Conservation (phyloP, 139 green algal species). For the Deuterostichococcus epilithicus region DNA sequence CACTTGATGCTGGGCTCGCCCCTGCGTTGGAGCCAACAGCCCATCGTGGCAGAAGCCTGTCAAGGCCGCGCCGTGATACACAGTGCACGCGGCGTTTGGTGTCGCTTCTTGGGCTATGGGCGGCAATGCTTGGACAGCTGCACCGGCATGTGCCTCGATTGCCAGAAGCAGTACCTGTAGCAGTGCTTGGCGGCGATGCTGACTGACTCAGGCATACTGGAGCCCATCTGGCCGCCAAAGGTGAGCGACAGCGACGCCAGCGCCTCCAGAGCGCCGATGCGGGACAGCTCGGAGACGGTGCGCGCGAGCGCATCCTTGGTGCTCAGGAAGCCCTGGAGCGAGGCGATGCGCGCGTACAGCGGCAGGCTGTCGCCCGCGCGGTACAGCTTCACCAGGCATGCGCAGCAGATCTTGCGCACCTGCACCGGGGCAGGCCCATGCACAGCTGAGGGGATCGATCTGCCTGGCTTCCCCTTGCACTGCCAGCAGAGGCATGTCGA, state of each 20-base stretch:
- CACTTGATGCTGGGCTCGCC: constrained; percentile 26
- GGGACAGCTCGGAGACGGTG: constrained; percentile 33
- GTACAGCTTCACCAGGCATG: constrained; percentile 63
- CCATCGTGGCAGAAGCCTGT: too few relatives aligned
- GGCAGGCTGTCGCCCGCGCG: constrained; percentile 57
- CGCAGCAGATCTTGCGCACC: constrained; percentile 65
- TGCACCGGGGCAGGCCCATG: constrained; percentile 18
- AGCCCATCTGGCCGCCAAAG: constrained; percentile 51
- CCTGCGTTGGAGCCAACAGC: background rate
- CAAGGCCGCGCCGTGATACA: too few relatives aligned
- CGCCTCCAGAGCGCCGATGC: constrained; percentile 54
- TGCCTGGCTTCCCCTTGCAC: background rate
- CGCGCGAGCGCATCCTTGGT: constrained; percentile 37
- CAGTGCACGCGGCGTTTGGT: too few relatives aligned
- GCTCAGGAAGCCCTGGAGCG: constrained; percentile 60
- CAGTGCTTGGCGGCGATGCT: constrained; percentile 47
- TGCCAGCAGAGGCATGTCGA: background rate
- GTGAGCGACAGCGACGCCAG: constrained; percentile 46
- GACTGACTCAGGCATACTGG: constrained; percentile 41
- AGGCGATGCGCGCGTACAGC: constrained; percentile 63
- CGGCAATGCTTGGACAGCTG: too few relatives aligned
- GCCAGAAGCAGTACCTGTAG: constrained; percentile 8
- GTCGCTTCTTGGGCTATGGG: too few relatives aligned
- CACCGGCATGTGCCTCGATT: background rate
- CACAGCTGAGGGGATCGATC: background rate